Base-by-base conservation (phyloP, 2,329 filamentous ascomycete species). In the Zymoseptoria brevis region DNA sequence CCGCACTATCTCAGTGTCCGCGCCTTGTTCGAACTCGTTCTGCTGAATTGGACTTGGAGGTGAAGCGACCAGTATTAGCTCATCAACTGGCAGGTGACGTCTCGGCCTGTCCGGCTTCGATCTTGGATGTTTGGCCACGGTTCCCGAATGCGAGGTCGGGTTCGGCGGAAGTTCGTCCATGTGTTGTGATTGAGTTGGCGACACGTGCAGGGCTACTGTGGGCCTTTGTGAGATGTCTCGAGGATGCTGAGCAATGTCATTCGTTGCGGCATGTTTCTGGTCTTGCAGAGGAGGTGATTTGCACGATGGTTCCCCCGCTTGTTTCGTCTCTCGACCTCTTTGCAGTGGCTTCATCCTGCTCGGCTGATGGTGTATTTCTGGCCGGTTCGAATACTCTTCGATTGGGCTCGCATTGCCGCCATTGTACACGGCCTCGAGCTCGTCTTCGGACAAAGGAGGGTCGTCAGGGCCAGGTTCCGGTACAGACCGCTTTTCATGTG, bases 401-500 rank as follows among this genome's bases (percentile, higher is more conserved):
- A 45, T 45, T 9, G 62, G 60, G n/a, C 54, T 59, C 24, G 56
- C 63, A 53, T 60, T 54, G 26, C 19, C 45, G 9, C 62, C 60
- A n/a, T 29, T 29, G 51, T 63, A 66, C 0, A 64, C 59, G 9
- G 62, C 57, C 8, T 63, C 62, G 35, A 66, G 59, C 21, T 64
- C 60, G 21, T 63, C 66, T 59, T 71, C 68, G 11, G 68, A 72
- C 11, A 72, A 58, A 22, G 66, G 67, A 1, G 70, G 67, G 35
- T 71, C 68, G 8, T 70, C 66, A 50, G 67, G 57, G 22, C 63
- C 62, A n/a, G 59, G 58, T n/a, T 60, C 53, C 22, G 56, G 22
- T 11, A 55, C 50, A 13, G 22, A 5, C 8, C 30, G 5, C 8
- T 51, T 24, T 26, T 30, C 41, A 19, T 7, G 52, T 11, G 22